Base-by-base conservation (phyloP, 441 rosid genomes). In the Syzygium syzygioides region DNA sequence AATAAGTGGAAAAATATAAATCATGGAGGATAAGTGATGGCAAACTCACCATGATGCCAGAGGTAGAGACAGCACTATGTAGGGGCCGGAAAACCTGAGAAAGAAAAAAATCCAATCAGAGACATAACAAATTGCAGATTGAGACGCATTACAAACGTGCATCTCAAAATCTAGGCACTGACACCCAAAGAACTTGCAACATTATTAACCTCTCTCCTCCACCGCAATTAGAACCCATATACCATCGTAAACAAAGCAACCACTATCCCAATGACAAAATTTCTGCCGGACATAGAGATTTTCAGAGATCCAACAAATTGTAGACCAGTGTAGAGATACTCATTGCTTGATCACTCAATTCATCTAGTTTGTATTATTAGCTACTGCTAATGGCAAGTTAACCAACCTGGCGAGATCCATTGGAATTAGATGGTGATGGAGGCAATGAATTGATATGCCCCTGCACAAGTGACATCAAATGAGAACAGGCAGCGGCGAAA, bases 361-460 rank as follows among this genome's bases (percentile, higher is more conserved):
- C 76, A 76, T 41, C 83, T 76, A 76, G 18, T 15, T 8, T 6
- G 17, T 66, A 32, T 66, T 76, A 37, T 37, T 76, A 76, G 83
- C n/a, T 37, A 37, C 83, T 23, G 83, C n/a, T 45, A 37, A 76
- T 41, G n/a, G n/a, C 37, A 90, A 87, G 71, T 80, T 84, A 88
- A 91, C 92, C 32, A 87, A 96, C 99, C 98, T 91, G 92, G 88
- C 86, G 91, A 85, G 92, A 86, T 86, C 92, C 96, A 93, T 87
- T 92, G 85, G 95, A 89, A 91, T 86, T 88, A 85, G 93, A 87
- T 3, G 95, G 93, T 28, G 93, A 84, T 53, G 93, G 62, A 80
- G 94, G 96, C 92, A 94, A 93, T 79, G 95, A 93, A 59, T 85
- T 93, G 68, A 91, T 86, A 97, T 95, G 87, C 30, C 14, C 50